These are phyloP conservation scores for Spinacia oleracea DNA, from an alignment of 179 eudicot species.

Conservation along the genomic window DNA sequence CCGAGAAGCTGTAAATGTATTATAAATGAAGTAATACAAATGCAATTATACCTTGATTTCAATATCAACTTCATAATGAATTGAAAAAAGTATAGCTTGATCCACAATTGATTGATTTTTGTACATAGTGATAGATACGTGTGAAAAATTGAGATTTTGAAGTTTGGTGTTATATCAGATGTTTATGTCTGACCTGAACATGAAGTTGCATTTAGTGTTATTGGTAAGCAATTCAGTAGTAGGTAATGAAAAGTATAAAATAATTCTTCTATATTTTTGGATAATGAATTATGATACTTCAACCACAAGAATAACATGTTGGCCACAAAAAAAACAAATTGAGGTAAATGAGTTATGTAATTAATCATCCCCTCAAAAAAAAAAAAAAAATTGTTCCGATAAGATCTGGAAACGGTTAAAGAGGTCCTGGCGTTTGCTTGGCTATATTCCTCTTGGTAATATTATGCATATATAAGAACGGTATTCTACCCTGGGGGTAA, in stretches of 20 bases:
- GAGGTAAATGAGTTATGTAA: no score
- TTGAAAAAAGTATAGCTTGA: no score
- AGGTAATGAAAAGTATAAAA: constrained; percentile 1
- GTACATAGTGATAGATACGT: background rate
- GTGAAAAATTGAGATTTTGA: background rate
- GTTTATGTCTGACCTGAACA: background rate
- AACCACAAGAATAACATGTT: constrained; percentile 5
- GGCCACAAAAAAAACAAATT: no score
- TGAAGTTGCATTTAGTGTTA: constrained; percentile 5
- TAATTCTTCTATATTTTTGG: no score
- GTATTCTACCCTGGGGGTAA: no score
- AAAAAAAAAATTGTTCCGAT: no score
- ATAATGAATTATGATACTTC: constrained; percentile 1
- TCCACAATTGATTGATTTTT: background rate
- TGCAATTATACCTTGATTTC: background rate
- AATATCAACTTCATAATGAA: no score
- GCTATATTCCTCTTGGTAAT: no score
- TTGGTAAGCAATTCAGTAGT: constrained; percentile 18
- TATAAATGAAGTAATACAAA: constrained; percentile 6
- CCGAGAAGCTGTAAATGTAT: constrained; percentile 19
- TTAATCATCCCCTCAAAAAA: no score
- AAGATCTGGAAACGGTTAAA: no score
- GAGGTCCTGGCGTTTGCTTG: no score
- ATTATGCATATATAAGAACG: no score
- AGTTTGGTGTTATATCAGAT: background rate